These are phyloP conservation scores for Strobilomyces dryophilus DNA, from an alignment of 768 basidiomycete genomes.

Conservation along the genomic window DNA sequence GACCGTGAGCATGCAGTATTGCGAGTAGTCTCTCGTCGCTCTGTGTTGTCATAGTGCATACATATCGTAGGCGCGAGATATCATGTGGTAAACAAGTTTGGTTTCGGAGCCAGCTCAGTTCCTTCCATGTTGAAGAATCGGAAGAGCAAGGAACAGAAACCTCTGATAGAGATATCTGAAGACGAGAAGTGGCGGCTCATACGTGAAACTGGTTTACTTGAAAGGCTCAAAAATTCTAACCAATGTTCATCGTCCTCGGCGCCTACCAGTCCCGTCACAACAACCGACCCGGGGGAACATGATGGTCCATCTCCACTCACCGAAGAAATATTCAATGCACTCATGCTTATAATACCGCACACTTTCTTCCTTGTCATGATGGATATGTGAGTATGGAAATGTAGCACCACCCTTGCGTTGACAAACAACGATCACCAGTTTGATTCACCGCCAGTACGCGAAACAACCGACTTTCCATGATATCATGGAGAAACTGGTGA, in stretches of 20 bases:
- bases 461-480: conserved; percentile 47
- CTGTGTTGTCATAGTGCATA: conserved; percentile 15
- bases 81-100: conserved; percentile 9
- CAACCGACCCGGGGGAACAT: conserved; percentile 14
- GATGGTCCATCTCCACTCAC: conserved; percentile 42
- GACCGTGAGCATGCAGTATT: conserved; percentile 43
- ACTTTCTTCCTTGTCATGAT: conserved; percentile 73
- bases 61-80: background rate
- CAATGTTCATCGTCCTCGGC: background rate
- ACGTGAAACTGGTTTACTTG: conserved; percentile 57
- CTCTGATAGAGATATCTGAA: conserved; percentile 53
- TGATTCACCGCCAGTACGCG: conserved; percentile 78
- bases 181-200: conserved; percentile 79
- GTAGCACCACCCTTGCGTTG: background rate
- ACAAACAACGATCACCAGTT: conserved; percentile 35
- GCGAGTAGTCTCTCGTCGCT: conserved; percentile 34
- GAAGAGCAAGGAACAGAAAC: conserved; percentile 17
- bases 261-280: background rate
- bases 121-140: conserved; percentile 28
- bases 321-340: conserved; percentile 68
- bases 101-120: background rate
- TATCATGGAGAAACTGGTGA: conserved; percentile 53
- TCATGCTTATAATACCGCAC: conserved; percentile 66
- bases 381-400: conserved; percentile 63
- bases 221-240: conserved; percentile 28